These are phyloP conservation scores for Ceratopteris richardii DNA, from an alignment of 75 land plant genomes.

Conservation along the genomic window DNA sequence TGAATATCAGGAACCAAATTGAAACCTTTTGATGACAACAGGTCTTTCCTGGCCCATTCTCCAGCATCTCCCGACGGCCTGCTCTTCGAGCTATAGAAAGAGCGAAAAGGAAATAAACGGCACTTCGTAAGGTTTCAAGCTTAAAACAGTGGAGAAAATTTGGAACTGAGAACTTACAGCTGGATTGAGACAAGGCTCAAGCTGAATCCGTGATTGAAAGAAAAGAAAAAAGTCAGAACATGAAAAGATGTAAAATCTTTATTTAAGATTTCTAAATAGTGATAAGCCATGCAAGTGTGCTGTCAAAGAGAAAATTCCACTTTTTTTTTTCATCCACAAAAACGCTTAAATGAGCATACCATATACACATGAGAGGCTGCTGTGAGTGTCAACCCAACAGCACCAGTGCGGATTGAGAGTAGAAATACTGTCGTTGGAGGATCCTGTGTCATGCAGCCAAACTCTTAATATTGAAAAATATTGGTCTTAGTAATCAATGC, in stretches of 20 bases:
- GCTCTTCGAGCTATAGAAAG: conserved; percentile 35
- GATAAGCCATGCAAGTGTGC: too few species aligned
- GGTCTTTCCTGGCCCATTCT: conserved; percentile 45
- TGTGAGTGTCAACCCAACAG: conserved; percentile 39
- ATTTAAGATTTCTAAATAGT: too few species aligned
- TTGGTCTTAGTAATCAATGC: neutral
- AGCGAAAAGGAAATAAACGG: neutral
- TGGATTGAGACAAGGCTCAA: conserved; percentile 38
- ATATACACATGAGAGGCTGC: conserved; percentile 46
- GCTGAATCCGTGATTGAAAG: conserved; percentile 13
- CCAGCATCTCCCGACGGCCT: conserved; percentile 49
- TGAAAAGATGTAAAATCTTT: conserved; percentile 2
- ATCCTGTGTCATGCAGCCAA: conserved; percentile 17
- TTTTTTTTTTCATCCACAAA: too few species aligned
- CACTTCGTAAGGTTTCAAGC: neutral
- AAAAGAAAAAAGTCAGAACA: conserved; percentile 4
- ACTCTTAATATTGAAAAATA: too few species aligned
- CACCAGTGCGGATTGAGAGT: conserved; percentile 41
- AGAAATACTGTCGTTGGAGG: conserved; percentile 41
- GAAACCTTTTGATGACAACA: conserved; percentile 39
- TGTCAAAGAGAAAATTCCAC: too few species aligned
- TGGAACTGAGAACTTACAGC: conserved; percentile 19
- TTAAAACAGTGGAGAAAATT: neutral
- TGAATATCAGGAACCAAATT: too few species aligned
- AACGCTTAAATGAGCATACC: conserved; percentile 10